phyloP scores from a whole-genome alignment of 2,329 filamentous ascomycete species.

The Pseudopyricularia cyperi region DNA sequence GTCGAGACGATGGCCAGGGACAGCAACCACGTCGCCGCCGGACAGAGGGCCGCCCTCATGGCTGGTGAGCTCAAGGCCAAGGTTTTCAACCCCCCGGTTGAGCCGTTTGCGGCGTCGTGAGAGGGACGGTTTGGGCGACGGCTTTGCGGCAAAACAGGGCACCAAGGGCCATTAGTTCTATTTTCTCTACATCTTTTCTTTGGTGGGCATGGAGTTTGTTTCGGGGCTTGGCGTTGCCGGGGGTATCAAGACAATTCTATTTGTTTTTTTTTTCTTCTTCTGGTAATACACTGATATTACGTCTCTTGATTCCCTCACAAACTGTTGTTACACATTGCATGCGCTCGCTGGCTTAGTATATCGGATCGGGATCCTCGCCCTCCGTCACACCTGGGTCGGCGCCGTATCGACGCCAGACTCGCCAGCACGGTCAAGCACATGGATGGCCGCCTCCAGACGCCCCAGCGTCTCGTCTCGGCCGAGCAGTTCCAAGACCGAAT shows the following conservation, averaged over 20 bases:
- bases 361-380: background rate
- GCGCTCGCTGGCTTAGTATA: background rate
- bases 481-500: slow-evolving; percentile 14
- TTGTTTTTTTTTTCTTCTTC: no score
- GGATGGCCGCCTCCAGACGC: slow-evolving; percentile 10
- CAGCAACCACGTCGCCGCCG: slow-evolving; percentile 46
- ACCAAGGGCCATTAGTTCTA: background rate
- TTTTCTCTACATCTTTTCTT: background rate
- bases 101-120: background rate
- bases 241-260: background rate
- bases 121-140: background rate
- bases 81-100: slow-evolving; percentile 29
- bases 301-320: background rate
- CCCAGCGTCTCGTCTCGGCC: slow-evolving; percentile 15
- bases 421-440: background rate
- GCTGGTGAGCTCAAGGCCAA: slow-evolving; percentile 50
- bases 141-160: background rate
- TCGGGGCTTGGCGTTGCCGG: background rate
- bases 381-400: background rate
- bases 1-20: slow-evolving; percentile 48
- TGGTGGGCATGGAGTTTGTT: background rate
- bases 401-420: background rate
- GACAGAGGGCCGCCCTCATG: slow-evolving; percentile 50
- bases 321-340: background rate
- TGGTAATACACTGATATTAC: background rate